Evolutionary conservation across 129 eudicot species (phyloP).

Genomic region (Artemisia argyi): DNA sequence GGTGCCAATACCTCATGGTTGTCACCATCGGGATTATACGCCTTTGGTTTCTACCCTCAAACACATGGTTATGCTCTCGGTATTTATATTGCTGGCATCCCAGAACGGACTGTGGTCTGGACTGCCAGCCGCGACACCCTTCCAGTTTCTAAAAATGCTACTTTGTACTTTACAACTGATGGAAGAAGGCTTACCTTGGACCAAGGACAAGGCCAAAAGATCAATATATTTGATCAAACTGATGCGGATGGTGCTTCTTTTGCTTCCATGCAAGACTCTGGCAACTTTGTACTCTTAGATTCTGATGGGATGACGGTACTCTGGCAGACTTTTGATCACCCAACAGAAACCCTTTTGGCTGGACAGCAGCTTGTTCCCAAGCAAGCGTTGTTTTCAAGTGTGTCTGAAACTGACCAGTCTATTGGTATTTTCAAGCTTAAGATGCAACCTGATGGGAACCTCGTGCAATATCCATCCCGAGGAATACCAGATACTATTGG

Average conservation of each 20-base stretch:
- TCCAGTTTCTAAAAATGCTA: constrained; percentile 18
- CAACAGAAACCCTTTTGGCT: constrained; percentile 40
- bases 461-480: constrained; percentile 39
- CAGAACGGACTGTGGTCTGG: constrained; percentile 42
- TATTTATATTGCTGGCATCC: constrained; percentile 35
- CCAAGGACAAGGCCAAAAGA: constrained; percentile 13
- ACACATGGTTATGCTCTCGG: constrained; percentile 39
- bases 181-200: constrained; percentile 37
- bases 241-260: constrained; percentile 5
- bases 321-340: constrained; percentile 49
- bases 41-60: constrained; percentile 52
- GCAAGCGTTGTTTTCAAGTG: constrained; percentile 29
- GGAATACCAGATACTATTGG: not conserved
- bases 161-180: constrained; percentile 31
- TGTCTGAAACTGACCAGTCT: constrained; percentile 22
- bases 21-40: constrained; percentile 46
- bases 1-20: constrained; percentile 42
- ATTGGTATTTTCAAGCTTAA: constrained; percentile 37
- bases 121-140: constrained; percentile 43
- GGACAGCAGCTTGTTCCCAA: constrained; percentile 28
- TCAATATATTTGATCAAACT: constrained; percentile 21
- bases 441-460: constrained; percentile 55
- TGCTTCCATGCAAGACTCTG: constrained; percentile 51
- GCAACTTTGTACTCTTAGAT: constrained; percentile 27
- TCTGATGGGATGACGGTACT: constrained; percentile 5